Conservation (phyloP, 306 rosid species). For the Hylodesmum podocarpum region DNA sequence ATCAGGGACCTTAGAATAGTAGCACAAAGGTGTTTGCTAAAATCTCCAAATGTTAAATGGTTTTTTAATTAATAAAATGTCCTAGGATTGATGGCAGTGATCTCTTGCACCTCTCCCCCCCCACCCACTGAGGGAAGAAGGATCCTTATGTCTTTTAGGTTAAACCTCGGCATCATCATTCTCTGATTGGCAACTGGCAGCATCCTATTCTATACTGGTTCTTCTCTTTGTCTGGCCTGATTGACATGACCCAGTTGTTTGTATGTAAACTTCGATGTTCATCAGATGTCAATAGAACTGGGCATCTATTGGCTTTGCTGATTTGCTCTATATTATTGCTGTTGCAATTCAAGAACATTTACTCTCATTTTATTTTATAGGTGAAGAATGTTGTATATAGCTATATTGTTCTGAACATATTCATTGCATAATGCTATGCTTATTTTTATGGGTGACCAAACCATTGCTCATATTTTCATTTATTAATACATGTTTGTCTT, state of each 20-base stretch:
- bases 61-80: not conserved
- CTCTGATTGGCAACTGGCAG: not conserved
- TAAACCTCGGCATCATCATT: not conserved
- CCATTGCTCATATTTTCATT: not conserved
- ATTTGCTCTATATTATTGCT: not conserved
- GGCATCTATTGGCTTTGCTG: not conserved
- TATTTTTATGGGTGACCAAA: not conserved
- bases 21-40: not conserved
- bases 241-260: not conserved
- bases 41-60: not conserved
- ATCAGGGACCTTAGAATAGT: not conserved
- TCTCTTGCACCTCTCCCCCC: not conserved
- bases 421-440: not conserved
- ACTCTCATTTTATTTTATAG: not conserved
- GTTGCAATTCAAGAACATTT: not conserved
- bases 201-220: not conserved
- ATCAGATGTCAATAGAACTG: not conserved
- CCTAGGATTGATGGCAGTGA: not conserved
- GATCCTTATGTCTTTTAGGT: not conserved
- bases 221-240: not conserved
- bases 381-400: not conserved
- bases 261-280: not conserved
- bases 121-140: not conserved
- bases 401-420: not conserved
- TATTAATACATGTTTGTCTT: constrained; percentile 7